Conservation (phyloP, 371 early-diverging fungal genomes). For the Apophysomyces variabilis region DNA sequence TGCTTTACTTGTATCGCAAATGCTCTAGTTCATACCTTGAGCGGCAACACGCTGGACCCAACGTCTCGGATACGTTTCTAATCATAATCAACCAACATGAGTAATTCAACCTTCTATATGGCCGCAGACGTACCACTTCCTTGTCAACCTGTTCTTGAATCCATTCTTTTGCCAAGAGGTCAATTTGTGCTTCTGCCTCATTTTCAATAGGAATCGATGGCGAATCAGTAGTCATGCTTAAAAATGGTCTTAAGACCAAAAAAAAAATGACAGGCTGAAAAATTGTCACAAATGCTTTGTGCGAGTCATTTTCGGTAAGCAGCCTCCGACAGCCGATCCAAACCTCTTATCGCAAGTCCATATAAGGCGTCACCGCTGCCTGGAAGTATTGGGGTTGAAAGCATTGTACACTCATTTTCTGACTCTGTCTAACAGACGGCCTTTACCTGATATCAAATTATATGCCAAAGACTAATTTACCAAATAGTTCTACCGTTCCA, state of each 20-base stretch:
- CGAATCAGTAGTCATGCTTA: background rate
- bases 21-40: constrained; percentile 29
- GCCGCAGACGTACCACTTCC: constrained; percentile 48
- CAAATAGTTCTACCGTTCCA: too few relatives aligned
- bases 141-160: constrained; percentile 53
- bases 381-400: too few relatives aligned
- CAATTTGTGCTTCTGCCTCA: constrained; percentile 23
- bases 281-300: too few relatives aligned
- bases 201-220: background rate
- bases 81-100: background rate
- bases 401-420: too few relatives aligned
- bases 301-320: too few relatives aligned
- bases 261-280: too few relatives aligned
- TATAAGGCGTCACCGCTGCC: too few relatives aligned
- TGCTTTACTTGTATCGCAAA: background rate
- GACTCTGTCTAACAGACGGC: too few relatives aligned
- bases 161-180: constrained; percentile 57
- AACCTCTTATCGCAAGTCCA: too few relatives aligned
- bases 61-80: constrained; percentile 60
- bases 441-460: too few relatives aligned
- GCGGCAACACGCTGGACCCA: constrained; percentile 52
- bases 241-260: background rate
- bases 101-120: background rate
- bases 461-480: too few relatives aligned
- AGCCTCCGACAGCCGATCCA: too few relatives aligned